Evolutionary conservation across 441 rosid species (phyloP).

Genomic region (Populus hybrid): DNA sequence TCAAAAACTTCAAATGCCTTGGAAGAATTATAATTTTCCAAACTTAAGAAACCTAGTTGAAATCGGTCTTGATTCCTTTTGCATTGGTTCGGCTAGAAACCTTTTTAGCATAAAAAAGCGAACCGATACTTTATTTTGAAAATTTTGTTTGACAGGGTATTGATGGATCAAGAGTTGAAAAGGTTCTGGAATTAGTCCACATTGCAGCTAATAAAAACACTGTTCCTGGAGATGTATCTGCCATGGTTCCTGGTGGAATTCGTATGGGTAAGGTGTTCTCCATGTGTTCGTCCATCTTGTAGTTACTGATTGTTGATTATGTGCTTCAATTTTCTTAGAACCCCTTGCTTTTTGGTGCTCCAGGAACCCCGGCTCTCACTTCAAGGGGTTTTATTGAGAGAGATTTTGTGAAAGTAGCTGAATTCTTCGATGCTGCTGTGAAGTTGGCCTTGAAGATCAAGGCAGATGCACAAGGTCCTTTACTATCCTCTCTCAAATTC

Average conservation of each 20-base stretch:
- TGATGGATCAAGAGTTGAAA: conserved; percentile 98
- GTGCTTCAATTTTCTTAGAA: neutral
- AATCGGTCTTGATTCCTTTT: conserved; percentile 1
- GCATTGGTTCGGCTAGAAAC: neutral
- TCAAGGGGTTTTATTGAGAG: conserved; percentile 86
- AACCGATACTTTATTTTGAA: neutral
- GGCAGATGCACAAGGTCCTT: conserved; percentile 64
- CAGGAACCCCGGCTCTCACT: conserved; percentile 98
- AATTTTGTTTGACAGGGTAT: conserved; percentile 58
- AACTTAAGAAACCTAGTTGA: neutral
- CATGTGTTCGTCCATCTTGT: conserved; percentile 8
- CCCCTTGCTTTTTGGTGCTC: conserved; percentile 20
- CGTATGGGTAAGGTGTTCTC: conserved; percentile 71
- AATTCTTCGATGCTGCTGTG: conserved; percentile 80
- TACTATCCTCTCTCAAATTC: neutral
- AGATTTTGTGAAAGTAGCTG: conserved; percentile 88
- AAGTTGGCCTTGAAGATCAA: conserved; percentile 80
- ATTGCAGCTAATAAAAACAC: conserved; percentile 97
- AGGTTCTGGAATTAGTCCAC: conserved; percentile 82
- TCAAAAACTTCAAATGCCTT: neutral
- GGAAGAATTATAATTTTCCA: neutral
- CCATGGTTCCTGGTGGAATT: conserved; percentile 99
- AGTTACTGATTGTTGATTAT: conserved; percentile 1
- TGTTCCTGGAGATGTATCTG: conserved; percentile 97
- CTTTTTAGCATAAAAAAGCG: conserved; percentile 1